A percentile compares a stretch with the other conserved stretches of the same genome.
Conservation (phyloP, 495 filamentous ascomycete species). For the Recurvomyces mirabilis region DNA sequence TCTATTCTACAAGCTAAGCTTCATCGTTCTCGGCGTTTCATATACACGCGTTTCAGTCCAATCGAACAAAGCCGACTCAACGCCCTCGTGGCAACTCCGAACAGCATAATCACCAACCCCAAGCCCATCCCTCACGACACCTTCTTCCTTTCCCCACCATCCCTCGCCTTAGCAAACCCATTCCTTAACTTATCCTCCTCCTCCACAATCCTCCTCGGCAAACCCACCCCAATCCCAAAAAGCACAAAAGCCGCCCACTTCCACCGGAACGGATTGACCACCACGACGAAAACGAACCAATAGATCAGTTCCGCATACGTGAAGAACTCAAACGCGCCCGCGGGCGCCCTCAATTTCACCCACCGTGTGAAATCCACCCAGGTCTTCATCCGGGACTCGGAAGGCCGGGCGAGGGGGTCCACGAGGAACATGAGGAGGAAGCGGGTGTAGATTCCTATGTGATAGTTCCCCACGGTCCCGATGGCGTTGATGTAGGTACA, state of each 20-base stretch:
- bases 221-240: conserved; percentile 54
- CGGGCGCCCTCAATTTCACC: conserved; percentile 55
- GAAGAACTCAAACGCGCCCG: conserved; percentile 43
- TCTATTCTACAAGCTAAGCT: too few relatives aligned
- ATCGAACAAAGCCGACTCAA: too few relatives aligned
- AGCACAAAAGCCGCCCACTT: conserved; percentile 70
- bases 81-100: too few relatives aligned
- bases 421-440: conserved; percentile 77
- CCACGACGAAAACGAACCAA: conserved; percentile 72
- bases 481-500: conserved; percentile 76
- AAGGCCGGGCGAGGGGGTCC: conserved; percentile 63
- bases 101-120: too few relatives aligned
- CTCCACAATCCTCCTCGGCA: conserved; percentile 55
- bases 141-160: too few relatives aligned
- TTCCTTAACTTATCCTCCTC: conserved; percentile 50
- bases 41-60: too few relatives aligned
- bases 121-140: too few relatives aligned
- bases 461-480: conserved; percentile 71
- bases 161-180: conserved; percentile 6
- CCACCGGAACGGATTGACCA: conserved; percentile 79
- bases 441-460: conserved; percentile 80
- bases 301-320: conserved; percentile 74
- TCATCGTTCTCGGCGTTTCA: too few relatives aligned
- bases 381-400: conserved; percentile 60
- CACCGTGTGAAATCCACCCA: conserved; percentile 81